Evolutionary conservation across 306 rosid species (phyloP).

Genomic region (Pterocarpus macrocarpus): DNA sequence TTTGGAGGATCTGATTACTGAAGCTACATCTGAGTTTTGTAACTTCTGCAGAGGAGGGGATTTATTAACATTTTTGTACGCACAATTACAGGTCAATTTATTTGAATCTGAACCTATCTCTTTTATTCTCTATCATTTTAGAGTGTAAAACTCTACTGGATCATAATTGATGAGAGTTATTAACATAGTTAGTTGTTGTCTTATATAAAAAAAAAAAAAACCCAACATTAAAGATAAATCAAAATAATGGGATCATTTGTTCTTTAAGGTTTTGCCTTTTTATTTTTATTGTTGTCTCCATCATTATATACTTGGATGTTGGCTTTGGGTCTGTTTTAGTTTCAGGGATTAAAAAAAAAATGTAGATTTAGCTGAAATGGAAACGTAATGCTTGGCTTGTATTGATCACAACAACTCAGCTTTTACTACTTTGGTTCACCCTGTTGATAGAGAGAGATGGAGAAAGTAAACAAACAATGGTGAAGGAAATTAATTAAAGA

Average conservation of each 20-base stretch:
- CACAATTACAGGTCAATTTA: conserved; percentile 78
- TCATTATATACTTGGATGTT: background rate
- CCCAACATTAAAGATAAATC: background rate
- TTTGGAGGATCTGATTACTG: conserved; percentile 59
- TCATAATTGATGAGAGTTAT: background rate
- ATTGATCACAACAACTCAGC: no score
- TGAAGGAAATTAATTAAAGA: no score
- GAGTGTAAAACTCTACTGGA: background rate
- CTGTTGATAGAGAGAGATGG: no score
- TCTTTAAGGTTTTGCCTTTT: background rate
- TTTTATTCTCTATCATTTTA: conserved; percentile 28
- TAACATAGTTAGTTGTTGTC: background rate
- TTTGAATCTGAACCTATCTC: conserved; percentile 33
- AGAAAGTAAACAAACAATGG: no score
- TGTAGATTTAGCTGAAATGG: conserved; percentile 1
- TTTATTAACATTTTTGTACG: conserved; percentile 78
- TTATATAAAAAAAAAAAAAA: background rate
- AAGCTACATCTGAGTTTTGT: conserved; percentile 61
- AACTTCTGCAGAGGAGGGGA: conserved; percentile 80
- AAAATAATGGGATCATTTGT: background rate
- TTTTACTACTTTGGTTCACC: no score
- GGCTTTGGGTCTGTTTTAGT: background rate
- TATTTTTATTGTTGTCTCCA: background rate
- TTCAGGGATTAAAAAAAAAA: background rate
- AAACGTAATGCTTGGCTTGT: background rate